Percentiles rank a stretch among this genome's conserved stretches.
Evolutionary conservation across 1,139 yeast genomes (phyloP).

Genomic region (Diutina sp.): DNA sequence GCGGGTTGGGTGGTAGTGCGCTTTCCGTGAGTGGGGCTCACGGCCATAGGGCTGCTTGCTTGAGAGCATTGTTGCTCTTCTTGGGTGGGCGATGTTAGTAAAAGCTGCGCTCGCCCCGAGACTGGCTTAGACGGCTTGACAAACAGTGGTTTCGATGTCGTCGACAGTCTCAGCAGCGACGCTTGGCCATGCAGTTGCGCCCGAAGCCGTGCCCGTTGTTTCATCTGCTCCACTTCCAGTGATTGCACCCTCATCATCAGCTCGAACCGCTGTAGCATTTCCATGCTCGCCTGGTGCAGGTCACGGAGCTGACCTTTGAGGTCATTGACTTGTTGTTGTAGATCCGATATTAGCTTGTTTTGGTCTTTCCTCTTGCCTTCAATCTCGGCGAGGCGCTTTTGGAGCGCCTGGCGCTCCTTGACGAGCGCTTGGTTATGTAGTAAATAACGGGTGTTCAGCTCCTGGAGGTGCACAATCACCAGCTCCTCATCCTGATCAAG

Average conservation of each 20-base stretch:
- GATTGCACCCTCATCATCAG: neutral
- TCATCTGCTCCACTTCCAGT: neutral
- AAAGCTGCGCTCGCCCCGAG: neutral
- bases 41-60: neutral
- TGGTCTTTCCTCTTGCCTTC: neutral
- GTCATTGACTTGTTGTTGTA: neutral
- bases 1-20: neutral
- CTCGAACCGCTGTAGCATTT: neutral
- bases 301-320: neutral
- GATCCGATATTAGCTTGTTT: neutral
- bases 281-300: neutral
- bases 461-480: constrained; percentile 1
- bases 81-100: neutral
- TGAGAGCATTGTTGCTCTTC: neutral
- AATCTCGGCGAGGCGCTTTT: neutral
- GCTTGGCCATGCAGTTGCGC: neutral
- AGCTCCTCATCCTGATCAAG: neutral
- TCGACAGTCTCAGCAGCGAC: neutral
- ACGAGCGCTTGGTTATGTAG: constrained; percentile 1
- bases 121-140: neutral
- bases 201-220: neutral
- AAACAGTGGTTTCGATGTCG: neutral
- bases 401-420: neutral
- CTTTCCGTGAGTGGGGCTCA: neutral
- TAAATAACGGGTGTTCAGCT: neutral